Percentiles rank a stretch among this genome's conserved stretches.
Conservation (phyloP, 2,329 filamentous ascomycete genomes). For the Pseudogymnoascus pannorum region DNA sequence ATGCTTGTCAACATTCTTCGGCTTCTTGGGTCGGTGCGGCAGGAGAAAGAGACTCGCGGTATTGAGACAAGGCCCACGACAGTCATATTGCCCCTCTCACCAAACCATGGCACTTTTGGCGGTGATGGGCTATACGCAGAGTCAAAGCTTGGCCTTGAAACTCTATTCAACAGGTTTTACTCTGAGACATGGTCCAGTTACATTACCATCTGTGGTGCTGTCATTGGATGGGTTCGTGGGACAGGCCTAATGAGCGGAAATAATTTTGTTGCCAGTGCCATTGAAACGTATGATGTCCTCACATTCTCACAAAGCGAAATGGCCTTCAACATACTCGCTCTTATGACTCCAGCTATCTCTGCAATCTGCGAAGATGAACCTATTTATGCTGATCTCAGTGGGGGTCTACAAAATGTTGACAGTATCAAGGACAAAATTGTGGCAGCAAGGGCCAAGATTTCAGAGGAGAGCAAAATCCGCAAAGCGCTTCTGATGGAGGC, state of each 20-base stretch:
- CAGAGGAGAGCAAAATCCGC: slow-evolving; percentile 18
- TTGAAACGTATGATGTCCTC: slow-evolving; percentile 31
- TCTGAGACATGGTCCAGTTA: slow-evolving; percentile 34
- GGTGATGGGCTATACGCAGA: slow-evolving; percentile 38
- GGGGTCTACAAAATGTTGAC: slow-evolving; percentile 29
- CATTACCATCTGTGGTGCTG: slow-evolving; percentile 33
- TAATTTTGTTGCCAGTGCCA: slow-evolving; percentile 32
- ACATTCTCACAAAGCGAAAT: slow-evolving; percentile 36
- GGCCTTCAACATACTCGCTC: slow-evolving; percentile 33
- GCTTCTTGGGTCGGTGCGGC: slow-evolving; percentile 31
- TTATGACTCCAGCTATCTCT: slow-evolving; percentile 28
- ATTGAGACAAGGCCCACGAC: slow-evolving; percentile 30
- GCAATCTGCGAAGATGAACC: slow-evolving; percentile 29
- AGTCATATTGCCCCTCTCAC: slow-evolving; percentile 37
- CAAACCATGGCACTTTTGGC: slow-evolving; percentile 38
- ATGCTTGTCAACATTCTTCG: slow-evolving; percentile 36
- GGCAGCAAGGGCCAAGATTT: slow-evolving; percentile 20
- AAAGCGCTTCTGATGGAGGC: slow-evolving; percentile 22
- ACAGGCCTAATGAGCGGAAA: slow-evolving; percentile 38
- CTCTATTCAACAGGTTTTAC: slow-evolving; percentile 29
- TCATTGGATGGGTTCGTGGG: slow-evolving; percentile 40
- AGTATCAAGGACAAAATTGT: slow-evolving; percentile 24
- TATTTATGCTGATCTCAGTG: slow-evolving; percentile 34
- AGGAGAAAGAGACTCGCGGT: slow-evolving; percentile 25
- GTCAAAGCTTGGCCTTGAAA: slow-evolving; percentile 36